These are phyloP conservation scores for Thymus quinquecostatus DNA, from an alignment of 257 asterid genomes.

Conservation along the genomic window DNA sequence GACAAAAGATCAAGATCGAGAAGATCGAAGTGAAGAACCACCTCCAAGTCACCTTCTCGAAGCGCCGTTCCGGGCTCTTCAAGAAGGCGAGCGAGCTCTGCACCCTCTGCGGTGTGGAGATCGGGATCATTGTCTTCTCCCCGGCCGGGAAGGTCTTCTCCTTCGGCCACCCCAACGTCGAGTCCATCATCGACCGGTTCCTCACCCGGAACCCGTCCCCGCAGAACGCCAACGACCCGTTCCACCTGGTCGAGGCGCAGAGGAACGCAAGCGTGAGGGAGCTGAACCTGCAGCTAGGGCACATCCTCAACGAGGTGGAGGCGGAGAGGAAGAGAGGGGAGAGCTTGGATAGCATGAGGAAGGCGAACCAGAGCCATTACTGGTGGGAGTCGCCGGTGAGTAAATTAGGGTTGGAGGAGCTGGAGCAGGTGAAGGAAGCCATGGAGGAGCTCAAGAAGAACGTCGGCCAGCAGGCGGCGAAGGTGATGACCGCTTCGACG, in stretches of 20 bases:
- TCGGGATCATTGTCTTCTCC: constrained; percentile 66
- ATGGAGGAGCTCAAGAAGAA: constrained; percentile 63
- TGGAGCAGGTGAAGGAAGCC: constrained; percentile 58
- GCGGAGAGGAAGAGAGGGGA: constrained; percentile 63
- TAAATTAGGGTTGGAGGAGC: constrained; percentile 51
- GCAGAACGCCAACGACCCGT: constrained; percentile 22
- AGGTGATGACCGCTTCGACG: constrained; percentile 33
- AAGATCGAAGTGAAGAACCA: constrained; percentile 70
- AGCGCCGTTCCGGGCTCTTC: constrained; percentile 67
- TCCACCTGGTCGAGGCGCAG: constrained; percentile 52
- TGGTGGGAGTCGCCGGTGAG: constrained; percentile 75
- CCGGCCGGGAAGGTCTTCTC: constrained; percentile 83
- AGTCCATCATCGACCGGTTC: constrained; percentile 53
- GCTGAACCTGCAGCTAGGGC: constrained; percentile 62
- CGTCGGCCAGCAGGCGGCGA: constrained; percentile 40
- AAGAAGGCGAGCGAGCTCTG: constrained; percentile 81
- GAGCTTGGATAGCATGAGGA: constrained; percentile 52
- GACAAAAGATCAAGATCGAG: constrained; percentile 76
- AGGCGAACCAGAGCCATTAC: constrained; percentile 38
- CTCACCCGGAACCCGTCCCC: constrained; percentile 34
- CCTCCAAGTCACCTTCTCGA: constrained; percentile 76
- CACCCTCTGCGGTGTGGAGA: constrained; percentile 72
- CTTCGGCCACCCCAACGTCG: constrained; percentile 74
- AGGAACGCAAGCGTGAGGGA: constrained; percentile 53
- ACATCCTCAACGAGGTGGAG: constrained; percentile 52